Percentiles rank a stretch among this genome's conserved stretches.
phyloP scores from a whole-genome alignment of 1,139 yeast genomes.

The Sugiyamaella japonica region DNA sequence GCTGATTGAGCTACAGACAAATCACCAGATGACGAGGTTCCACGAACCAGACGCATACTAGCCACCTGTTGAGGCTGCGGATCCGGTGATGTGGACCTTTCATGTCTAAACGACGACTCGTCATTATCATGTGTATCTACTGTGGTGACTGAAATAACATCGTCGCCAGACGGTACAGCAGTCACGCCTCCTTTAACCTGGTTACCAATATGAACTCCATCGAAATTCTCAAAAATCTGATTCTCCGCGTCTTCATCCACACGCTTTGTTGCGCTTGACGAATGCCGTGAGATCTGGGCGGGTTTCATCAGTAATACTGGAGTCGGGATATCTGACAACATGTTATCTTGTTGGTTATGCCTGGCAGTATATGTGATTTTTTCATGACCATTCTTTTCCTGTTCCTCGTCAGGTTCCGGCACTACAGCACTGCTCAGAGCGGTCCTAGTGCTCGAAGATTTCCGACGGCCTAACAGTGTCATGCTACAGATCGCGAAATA shows the following conservation, averaged over 20 bases:
- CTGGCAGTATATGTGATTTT: not conserved
- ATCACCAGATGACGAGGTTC: slow-evolving; percentile 2
- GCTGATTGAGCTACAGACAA: slow-evolving; percentile 9
- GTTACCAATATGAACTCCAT: slow-evolving; percentile 29
- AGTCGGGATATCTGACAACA: slow-evolving; percentile 10
- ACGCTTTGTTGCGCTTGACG: not conserved
- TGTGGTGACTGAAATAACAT: not conserved
- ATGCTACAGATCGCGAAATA: not conserved
- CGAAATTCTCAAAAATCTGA: slow-evolving; percentile 29
- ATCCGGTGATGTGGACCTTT: not conserved
- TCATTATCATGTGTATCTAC: not conserved
- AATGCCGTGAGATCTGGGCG: slow-evolving; percentile 3
- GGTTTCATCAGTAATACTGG: slow-evolving; percentile 14
- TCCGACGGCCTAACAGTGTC: slow-evolving; percentile 5
- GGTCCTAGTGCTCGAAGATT: not conserved
- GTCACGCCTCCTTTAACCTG: not conserved
- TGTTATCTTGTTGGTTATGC: not conserved
- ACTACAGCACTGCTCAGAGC: not conserved
- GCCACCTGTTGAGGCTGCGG: slow-evolving; percentile 6
- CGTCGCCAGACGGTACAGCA: not conserved
- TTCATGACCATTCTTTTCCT: not conserved
- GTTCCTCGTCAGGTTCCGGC: not conserved
- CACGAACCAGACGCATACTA: slow-evolving; percentile 13
- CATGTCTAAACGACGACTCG: not conserved
- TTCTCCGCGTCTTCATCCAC: slow-evolving; percentile 1